Evolutionary conservation across 1,284 basidiomycete species (phyloP), one percentile per base, ranked within the genome.

Genomic region (Somion occarium): DNA sequence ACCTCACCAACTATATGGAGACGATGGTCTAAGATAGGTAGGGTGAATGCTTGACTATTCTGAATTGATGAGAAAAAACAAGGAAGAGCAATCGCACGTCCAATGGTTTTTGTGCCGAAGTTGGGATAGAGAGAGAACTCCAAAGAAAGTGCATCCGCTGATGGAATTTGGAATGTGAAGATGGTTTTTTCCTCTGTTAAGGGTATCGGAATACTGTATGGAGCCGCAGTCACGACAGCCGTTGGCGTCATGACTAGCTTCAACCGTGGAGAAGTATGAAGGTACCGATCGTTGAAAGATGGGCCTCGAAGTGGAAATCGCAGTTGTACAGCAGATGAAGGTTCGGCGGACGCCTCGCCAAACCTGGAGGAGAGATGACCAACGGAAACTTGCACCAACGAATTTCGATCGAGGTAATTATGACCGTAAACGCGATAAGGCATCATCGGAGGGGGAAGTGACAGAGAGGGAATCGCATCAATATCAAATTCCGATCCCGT

Each of bases 71-170:
- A 65, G 62, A 96, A 91, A 46, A 89, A 76, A 2, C 83, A 83
- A 2, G 95, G 87, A 26, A 95, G 75, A 22, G 93, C 90, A 42
- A 95, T 85, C 15, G 93, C 95, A 56, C 95, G 85, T 24, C 96
- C 97, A 56, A 99, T 93, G 30, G 95, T 92, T 70, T 94, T 96
- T 26, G 93, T 95, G n/a, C 97, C 97, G 68, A 99, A 99, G 55
- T 93, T 98, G 5, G 97, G 97, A 73, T 96, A 98, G 23, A 99
- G 75, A 38, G 96, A 98, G 65, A 98, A 92, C 66, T 98, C 93
- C 59, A 99, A 73, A 1, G 85, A 83, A 53, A 98, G 82, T 34
- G 79, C 76, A 48, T 86, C 82, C 19, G 96, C 56, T 64, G 80
- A 75, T 66, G 84, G 64, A 43, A 93, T 83, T 69, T 98, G 96